A percentile compares a stretch with the other conserved stretches of the same genome.
phyloP scores from a whole-genome alignment of 768 basidiomycete genomes.

The Collybia nuda region DNA sequence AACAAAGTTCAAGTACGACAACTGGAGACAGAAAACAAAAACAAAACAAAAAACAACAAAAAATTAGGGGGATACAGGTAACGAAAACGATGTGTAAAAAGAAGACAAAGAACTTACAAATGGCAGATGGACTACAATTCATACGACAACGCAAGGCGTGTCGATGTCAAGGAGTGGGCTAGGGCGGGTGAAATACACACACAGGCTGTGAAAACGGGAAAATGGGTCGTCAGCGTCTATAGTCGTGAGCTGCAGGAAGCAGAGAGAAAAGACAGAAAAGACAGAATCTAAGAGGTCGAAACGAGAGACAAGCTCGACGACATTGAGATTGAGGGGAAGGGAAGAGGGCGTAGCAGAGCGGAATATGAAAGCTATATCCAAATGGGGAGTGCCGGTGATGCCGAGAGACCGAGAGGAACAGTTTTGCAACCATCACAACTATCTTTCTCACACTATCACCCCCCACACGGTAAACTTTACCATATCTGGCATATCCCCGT shows the following conservation, averaged over 20 bases:
- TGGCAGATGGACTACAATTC: constrained; percentile 31
- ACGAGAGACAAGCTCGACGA: constrained; percentile 15
- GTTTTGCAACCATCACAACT: constrained; percentile 16
- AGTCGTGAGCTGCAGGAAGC: constrained; percentile 39
- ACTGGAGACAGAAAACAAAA: constrained; percentile 2
- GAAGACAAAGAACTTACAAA: constrained; percentile 31
- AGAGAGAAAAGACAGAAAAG: constrained; percentile 11
- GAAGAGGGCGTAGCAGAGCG: constrained; percentile 19
- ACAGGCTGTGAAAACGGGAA: constrained; percentile 22
- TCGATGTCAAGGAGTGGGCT: constrained; percentile 13
- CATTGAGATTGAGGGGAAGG: constrained; percentile 18
- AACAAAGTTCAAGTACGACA: neutral
- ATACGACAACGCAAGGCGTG: constrained; percentile 34
- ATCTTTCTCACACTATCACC: constrained; percentile 11
- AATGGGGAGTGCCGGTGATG: constrained; percentile 18
- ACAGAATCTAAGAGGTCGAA: constrained; percentile 18
- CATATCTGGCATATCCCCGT: constrained; percentile 9
- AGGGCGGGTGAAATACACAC: constrained; percentile 9
- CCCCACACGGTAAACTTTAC: constrained; percentile 5
- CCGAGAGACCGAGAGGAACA: neutral
- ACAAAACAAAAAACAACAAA: constrained; percentile 7
- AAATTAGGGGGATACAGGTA: no score
- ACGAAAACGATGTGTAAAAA: constrained; percentile 8
- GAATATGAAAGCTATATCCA: constrained; percentile 18
- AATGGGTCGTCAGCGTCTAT: constrained; percentile 43